A percentile compares a stretch with the other conserved stretches of the same genome.
These are phyloP conservation scores for Panaeolus cyanescens DNA, from an alignment of 768 basidiomycete species.

Conservation along the genomic window DNA sequence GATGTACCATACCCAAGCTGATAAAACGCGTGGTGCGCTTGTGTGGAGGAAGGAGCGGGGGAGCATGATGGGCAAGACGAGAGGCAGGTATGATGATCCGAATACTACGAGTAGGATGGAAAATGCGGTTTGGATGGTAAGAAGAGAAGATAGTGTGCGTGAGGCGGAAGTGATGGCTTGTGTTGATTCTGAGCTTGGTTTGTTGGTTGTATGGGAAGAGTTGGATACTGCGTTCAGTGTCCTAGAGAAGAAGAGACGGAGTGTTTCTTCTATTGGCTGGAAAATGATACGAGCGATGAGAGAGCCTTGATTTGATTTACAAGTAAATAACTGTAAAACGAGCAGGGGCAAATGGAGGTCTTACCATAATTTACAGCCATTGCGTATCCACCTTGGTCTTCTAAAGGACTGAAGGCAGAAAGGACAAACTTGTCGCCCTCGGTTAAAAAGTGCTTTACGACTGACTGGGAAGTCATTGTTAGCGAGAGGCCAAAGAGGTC, in stretches of 20 bases:
- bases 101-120: slow-evolving; percentile 75
- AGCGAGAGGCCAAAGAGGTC: slow-evolving; percentile 56
- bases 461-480: slow-evolving; percentile 85
- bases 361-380: slow-evolving; percentile 94
- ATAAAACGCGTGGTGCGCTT: slow-evolving; percentile 77
- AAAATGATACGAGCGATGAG: slow-evolving; percentile 90
- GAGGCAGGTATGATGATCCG: slow-evolving; percentile 71
- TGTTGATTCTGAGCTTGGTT: neutral
- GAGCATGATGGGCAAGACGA: slow-evolving; percentile 69
- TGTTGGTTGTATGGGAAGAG: slow-evolving; percentile 5
- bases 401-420: slow-evolving; percentile 78
- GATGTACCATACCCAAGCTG: slow-evolving; percentile 85
- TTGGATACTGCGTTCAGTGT: slow-evolving; percentile 29
- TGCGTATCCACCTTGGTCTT: slow-evolving; percentile 94
- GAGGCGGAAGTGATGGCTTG: neutral
- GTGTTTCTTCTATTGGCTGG: slow-evolving; percentile 94
- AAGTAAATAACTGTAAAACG: neutral
- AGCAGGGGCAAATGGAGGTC: slow-evolving; percentile 16
- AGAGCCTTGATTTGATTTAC: slow-evolving; percentile 78
- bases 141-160: slow-evolving; percentile 52
- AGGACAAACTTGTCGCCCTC: slow-evolving; percentile 94
- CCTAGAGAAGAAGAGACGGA: slow-evolving; percentile 87
- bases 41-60: slow-evolving; percentile 71
- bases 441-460: slow-evolving; percentile 93
- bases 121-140: slow-evolving; percentile 67